Base-by-base conservation (phyloP, 768 basidiomycete genomes). In the Mycena metata region DNA sequence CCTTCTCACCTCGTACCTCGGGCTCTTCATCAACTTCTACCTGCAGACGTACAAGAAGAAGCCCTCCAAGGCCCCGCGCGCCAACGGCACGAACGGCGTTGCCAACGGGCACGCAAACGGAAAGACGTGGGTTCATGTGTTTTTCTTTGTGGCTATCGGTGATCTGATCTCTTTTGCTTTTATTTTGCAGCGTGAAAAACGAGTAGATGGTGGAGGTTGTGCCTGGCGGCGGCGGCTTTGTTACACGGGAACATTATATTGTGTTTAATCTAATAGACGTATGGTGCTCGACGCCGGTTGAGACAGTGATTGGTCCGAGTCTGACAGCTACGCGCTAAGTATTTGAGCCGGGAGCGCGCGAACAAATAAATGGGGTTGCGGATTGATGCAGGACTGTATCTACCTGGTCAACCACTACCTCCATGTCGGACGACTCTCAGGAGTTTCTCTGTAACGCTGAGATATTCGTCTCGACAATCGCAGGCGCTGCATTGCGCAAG, bases 1-100 rank as follows among this genome's bases (percentile, higher is more conserved):
- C 24, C 86, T 99, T 52, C 86, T 99, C 73, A 93, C 95, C 30
- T 92, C 88, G 75, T 99, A 98, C 82, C 90, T 99, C 60, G 88
- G 90, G 74, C 89, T 99, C 66, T 99, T 99, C 86, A 95, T 99
- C 86, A 94, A 95, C 79, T 96, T 96, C 82, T 96, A 96, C 82
- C 86, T 95, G 75, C 88, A 91, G 78, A 94, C 93, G 33, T 94
- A 94, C 83, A 90, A 90, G 83, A 87, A 91, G 41, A 87, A 91
- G 39, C 77, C 65, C 54, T 70, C 73, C 72, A 68, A 75, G 51
- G 76, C 70, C 75, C 74, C 79, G 11, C 86, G 86, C 66, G 79
- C 82, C 45, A 88, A 87, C 77, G 81, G 81, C 39, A 76, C 80
- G 11, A 85, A 86, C 55, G 87, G 87, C 26, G 51, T 52, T 36